Base-by-base conservation (phyloP, 2,329 filamentous ascomycete genomes). In the Beauveria rudraprayagi region DNA sequence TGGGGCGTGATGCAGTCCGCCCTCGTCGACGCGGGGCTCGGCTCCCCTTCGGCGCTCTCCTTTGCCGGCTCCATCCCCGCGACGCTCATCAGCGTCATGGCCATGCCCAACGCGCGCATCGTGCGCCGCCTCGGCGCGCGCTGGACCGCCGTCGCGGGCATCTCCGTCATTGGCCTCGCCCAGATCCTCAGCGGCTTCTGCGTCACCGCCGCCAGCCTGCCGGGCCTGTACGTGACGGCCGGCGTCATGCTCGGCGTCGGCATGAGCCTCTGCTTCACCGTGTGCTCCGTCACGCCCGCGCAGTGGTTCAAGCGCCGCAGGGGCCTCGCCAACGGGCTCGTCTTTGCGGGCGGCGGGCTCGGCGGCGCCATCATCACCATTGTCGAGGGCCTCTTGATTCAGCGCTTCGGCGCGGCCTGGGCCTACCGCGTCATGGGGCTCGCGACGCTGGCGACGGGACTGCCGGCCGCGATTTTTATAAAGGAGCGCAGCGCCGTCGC, bases 401-500 rank as follows among this genome's bases (percentile, higher is more conserved):
- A 62, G 34, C 62, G 58, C 40, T 34, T 60, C 47, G 64, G 61
- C 52, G 26, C 62, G 5, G 58, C 61, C 1, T 65, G 64, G 64
- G 59, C 63, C 1, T 64, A 64, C 37, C 47, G 64, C 11, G 52
- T 63, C 34, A 58, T 64, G 30, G 63, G 61, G 17, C 28, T 64
- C 9, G 47, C 59, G 1, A 56, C 63, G 5, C 47, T 65, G 3
- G 64, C 54, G 0, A 65, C 63, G 4, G 64, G 63, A 2, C 40
- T 63, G 11, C 63, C 64, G 0, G 56, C 60, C 2, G 51, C 61
- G 5, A 50, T 62, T 4, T 50, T 63, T 22, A 61, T 65, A n/a
- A 62, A 52, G 37, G 64, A 65, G 51, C 50, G 63, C 11, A 70
- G 70, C 1, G 64, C 62, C 0, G 70, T 78, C 4, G 41, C 50